Base-by-base conservation (phyloP, 2,329 filamentous ascomycete species). In the Epichloe sibirici region DNA sequence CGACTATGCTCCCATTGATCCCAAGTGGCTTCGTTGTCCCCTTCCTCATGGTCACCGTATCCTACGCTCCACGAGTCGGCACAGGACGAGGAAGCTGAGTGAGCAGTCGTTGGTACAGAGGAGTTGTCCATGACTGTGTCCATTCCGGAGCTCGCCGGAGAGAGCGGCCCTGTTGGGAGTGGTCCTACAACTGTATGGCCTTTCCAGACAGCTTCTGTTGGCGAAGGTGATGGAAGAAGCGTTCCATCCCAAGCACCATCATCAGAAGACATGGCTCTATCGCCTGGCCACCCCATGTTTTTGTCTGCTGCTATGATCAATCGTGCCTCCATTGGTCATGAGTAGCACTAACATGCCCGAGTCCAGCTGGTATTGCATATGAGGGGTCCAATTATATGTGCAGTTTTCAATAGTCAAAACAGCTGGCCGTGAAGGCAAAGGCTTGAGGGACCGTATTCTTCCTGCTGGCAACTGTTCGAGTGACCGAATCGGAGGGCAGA, bases 141-240 rank as follows among this genome's bases (percentile, higher is more conserved):
- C 62, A 76, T 69, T 55, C 69, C 72, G 53, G 73, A 73, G 63
- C 76, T 79, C 58, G 75, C 69, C 42, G 77, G 77, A 39, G 77
- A 80, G 52, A 79, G 63, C 58, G 77, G 77, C 44, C 74, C 73
- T 12, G 69, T 69, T 38, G 70, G 70, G 48, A 68, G 60, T 52
- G 69, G 67, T 43, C 56, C 54, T 37, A 56, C 55, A 48, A 57
- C 57, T 17, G 57, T 54, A 25, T 57, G 49, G 12, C 58, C 54
- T 48, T 61, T 59, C 66, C 66, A 68, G 12, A 59, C 45, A 31
- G 62, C 51, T 21, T 65, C 65, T 47, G 61, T 63, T 23, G 64
- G 61, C 17, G 67, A 68, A 17, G 68, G 62, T 5, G 67, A 65
- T 39, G 59, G 64, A 53, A 64, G 56, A 35, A 61, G 57, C 54